phyloP scores from a whole-genome alignment of 345 rosid genomes.

The Eucalyptus decipiens region DNA sequence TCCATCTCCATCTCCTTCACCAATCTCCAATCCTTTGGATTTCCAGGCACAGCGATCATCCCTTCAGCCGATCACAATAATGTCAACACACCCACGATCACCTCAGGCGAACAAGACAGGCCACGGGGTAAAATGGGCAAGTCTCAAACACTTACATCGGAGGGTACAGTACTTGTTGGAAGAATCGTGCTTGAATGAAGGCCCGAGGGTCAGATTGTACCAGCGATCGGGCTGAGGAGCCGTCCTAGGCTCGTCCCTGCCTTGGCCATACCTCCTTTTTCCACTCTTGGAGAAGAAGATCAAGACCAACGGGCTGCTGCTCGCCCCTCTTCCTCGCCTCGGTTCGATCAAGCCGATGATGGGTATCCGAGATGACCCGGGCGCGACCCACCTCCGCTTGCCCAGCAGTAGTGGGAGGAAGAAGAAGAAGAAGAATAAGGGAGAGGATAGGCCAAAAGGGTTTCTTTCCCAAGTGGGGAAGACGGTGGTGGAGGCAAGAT shows the following conservation, averaged over 20 bases:
- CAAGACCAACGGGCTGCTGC: not conserved
- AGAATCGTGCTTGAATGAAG: slow-evolving; percentile 50
- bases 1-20: not conserved
- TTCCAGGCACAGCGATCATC: not conserved
- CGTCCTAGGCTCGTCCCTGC: slow-evolving; percentile 42
- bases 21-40: not conserved
- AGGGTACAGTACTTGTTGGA: slow-evolving; percentile 61
- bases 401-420: not conserved
- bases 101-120: not conserved
- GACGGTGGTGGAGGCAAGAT: not conserved
- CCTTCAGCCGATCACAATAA: not conserved
- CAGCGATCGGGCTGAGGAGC: slow-evolving; percentile 73
- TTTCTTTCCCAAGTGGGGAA: not conserved
- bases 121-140: not conserved
- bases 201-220: slow-evolving; percentile 66
- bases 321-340: not conserved
- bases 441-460: not conserved
- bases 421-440: not conserved
- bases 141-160: slow-evolving; percentile 31
- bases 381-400: not conserved
- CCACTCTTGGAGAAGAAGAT: not conserved
- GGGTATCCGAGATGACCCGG: not conserved
- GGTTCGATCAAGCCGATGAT: not conserved
- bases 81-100: not conserved
- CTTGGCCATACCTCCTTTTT: slow-evolving; percentile 28